These are phyloP conservation scores for Spergularia bocconei DNA, from an alignment of 148 eudicot genomes.

Conservation along the genomic window DNA sequence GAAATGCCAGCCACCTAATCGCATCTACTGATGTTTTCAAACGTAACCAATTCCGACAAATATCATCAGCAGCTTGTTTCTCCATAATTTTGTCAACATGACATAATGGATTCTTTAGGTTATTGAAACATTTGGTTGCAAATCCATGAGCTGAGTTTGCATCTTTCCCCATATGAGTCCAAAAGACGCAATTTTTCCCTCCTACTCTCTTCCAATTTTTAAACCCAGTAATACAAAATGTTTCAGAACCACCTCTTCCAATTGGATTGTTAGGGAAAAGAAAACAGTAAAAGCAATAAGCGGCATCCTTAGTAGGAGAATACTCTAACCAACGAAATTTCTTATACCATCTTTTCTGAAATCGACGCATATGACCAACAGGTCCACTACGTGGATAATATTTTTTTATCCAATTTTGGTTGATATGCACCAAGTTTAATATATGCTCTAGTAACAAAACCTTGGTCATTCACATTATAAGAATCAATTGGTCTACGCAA, in stretches of 20 bases:
- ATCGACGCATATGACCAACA: too few relatives aligned
- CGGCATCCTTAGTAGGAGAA: slow-evolving; percentile 14
- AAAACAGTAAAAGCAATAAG: slow-evolving; percentile 14
- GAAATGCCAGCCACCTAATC: slow-evolving; percentile 7
- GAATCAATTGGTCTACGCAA: too few relatives aligned
- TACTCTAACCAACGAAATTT: slow-evolving; percentile 13
- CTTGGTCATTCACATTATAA: too few relatives aligned
- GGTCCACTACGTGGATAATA: too few relatives aligned
- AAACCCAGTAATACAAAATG: not conserved
- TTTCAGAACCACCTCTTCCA: not conserved
- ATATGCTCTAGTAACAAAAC: too few relatives aligned
- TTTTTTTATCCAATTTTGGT: too few relatives aligned
- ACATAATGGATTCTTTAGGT: not conserved
- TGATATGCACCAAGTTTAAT: too few relatives aligned
- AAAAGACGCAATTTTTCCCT: not conserved
- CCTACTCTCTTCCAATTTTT: not conserved
- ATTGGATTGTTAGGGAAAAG: not conserved
- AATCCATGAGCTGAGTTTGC: not conserved
- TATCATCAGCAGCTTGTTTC: not conserved
- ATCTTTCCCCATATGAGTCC: not conserved
- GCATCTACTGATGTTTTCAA: slow-evolving; percentile 2
- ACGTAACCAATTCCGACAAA: not conserved
- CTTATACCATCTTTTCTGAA: not conserved
- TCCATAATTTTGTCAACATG: not conserved
- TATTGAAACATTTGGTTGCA: not conserved